Evolutionary conservation across 768 basidiomycete species (phyloP), one percentile per base, ranked within the genome.

Genomic region (Strobilomyces dryophilus): DNA sequence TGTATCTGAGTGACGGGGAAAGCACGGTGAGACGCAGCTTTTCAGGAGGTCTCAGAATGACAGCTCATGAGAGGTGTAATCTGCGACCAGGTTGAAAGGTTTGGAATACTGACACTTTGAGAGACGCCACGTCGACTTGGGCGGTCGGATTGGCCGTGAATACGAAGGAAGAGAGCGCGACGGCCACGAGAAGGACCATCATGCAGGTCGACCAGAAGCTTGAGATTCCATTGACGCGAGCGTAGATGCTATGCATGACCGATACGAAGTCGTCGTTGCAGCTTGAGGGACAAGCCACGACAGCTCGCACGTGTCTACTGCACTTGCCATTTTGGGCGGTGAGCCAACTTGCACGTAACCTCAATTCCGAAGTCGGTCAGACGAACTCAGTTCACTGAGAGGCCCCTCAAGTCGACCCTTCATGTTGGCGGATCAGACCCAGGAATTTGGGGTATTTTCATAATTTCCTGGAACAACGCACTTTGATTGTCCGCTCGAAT

Each of bases 181-280:
- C 81, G 55, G 81, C 77, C 1, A 72, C 82, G 36, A 92, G 75
- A 21, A 92, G 75, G 7, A 74, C 77, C 84, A 91, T 87, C 59
- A 84, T 69, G 63, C 86, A 90, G 15, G 86, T 82, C 7, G 88
- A 88, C 53, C 91, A 75, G 52, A 88, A 75, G 6, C 86, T 81
- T 24, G 85, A 87, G 59, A 82, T 66, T 67, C 86, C 88, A 72
- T 89, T 92, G 60, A 88, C 65, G 50, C 91, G 79, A 27, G 89
- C 74, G 56, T 83, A 79, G 46, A 83, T 71, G 61, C 75, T 85
- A 58, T 91, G 87, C 89, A 92, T 92, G 40, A 40, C 46, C 36
- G 36, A 17, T 7, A n/a, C 34, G 11, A 15, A 15, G 35, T 12
- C 26, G 39, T 34, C 20, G 34, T 37, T 8, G 21, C 15, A 15